These are phyloP conservation scores for Talaromyces adpressus DNA, from an alignment of 495 filamentous ascomycete genomes.

Conservation along the genomic window DNA sequence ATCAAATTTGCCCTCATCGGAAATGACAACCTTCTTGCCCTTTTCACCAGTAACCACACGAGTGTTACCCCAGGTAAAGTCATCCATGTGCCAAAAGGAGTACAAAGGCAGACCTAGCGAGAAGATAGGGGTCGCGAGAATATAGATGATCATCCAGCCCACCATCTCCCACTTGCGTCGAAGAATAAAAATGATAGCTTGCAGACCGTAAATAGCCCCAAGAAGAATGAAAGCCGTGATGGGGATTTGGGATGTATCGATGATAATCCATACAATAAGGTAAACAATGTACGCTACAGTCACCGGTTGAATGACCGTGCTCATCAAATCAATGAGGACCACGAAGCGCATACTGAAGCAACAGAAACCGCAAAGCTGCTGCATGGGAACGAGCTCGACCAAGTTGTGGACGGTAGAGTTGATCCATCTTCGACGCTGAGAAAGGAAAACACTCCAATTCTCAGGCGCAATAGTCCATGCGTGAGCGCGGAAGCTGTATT, in stretches of 20 bases:
- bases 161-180: slow-evolving; percentile 98
- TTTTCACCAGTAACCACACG: slow-evolving; percentile 95
- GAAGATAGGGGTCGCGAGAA: slow-evolving; percentile 88
- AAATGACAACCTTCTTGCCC: slow-evolving; percentile 85
- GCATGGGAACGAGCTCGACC: slow-evolving; percentile 86
- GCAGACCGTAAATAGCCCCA: slow-evolving; percentile 90
- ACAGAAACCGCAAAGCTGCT: slow-evolving; percentile 97
- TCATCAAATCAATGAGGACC: slow-evolving; percentile 89
- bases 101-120: slow-evolving; percentile 87
- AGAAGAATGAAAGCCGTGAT: slow-evolving; percentile 83
- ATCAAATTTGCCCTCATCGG: slow-evolving; percentile 98
- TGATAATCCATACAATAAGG: slow-evolving; percentile 66
- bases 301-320: slow-evolving; percentile 86
- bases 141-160: slow-evolving; percentile 97
- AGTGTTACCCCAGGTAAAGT: slow-evolving; percentile 97
- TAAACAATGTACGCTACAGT: slow-evolving; percentile 89
- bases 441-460: slow-evolving; percentile 88
- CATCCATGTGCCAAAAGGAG: slow-evolving; percentile 99
- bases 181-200: slow-evolving; percentile 94
- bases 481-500: slow-evolving; percentile 87
- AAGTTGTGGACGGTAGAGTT: slow-evolving; percentile 99
- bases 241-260: slow-evolving; percentile 57
- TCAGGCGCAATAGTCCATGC: slow-evolving; percentile 97
- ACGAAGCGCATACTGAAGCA: slow-evolving; percentile 99
- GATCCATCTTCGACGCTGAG: slow-evolving; percentile 98